Percentiles rank a stretch among this genome's conserved stretches.
phyloP scores from a whole-genome alignment of 2,329 filamentous ascomycete genomes.

The Aspergillus aculeatinus region DNA sequence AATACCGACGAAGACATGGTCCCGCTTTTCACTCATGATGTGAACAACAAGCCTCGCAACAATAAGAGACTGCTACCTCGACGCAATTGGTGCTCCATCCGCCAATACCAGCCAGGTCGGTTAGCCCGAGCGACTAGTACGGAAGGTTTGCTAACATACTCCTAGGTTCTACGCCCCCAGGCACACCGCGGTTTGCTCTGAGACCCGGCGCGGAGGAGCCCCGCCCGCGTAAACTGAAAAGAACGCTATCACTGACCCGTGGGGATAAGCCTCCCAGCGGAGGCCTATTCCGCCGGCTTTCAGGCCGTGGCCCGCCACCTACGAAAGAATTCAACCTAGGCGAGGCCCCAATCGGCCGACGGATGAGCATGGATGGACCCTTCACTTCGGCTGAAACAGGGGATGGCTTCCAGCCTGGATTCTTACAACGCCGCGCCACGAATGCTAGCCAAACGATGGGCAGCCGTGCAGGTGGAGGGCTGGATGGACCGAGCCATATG shows the following conservation, averaged over 20 bases:
- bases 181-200: slow-evolving; percentile 57
- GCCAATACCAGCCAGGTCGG: slow-evolving; percentile 73
- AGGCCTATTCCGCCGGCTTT: slow-evolving; percentile 48
- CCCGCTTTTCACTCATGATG: slow-evolving; percentile 83
- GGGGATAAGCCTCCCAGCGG: slow-evolving; percentile 50
- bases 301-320: slow-evolving; percentile 44
- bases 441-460: slow-evolving; percentile 64
- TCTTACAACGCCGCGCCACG: slow-evolving; percentile 69
- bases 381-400: slow-evolving; percentile 30
- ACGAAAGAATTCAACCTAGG: slow-evolving; percentile 40
- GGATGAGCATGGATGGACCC: slow-evolving; percentile 38
- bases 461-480: slow-evolving; percentile 53
- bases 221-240: slow-evolving; percentile 46
- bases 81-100: slow-evolving; percentile 93
- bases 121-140: neutral
- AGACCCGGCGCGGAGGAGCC: slow-evolving; percentile 31
- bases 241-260: slow-evolving; percentile 62
- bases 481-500: slow-evolving; percentile 65
- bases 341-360: slow-evolving; percentile 23
- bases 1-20: slow-evolving; percentile 96
- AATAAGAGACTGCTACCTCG: slow-evolving; percentile 87
- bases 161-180: slow-evolving; percentile 73
- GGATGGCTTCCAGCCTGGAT: slow-evolving; percentile 39
- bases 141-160: slow-evolving; percentile 28
- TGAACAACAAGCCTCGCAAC: slow-evolving; percentile 84